Evolutionary conservation across 2,329 filamentous ascomycete genomes (phyloP).

Genomic region (Pyrenophora graminea): DNA sequence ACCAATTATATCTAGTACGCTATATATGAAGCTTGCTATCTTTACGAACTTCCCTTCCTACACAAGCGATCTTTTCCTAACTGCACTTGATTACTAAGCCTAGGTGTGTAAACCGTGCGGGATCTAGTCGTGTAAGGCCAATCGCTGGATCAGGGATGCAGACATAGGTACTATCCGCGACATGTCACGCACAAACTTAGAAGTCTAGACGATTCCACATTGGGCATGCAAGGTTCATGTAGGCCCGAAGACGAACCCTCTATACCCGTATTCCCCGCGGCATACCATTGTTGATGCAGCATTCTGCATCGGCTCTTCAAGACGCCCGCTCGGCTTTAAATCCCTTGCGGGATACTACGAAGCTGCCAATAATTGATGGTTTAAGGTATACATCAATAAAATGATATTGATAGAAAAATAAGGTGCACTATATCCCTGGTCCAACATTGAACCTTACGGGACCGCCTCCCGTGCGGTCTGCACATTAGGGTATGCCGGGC

Average conservation of each 20-base stretch:
- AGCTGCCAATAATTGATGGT: background rate
- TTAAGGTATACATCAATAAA: background rate
- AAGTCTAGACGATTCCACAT: background rate
- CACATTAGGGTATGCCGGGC: too few species aligned
- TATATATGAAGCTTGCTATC: too few species aligned
- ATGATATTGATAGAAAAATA: background rate
- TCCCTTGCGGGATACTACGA: slow-evolving; percentile 1
- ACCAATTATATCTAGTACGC: too few species aligned
- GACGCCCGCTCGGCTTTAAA: background rate
- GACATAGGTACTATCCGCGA: too few species aligned
- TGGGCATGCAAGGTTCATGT: background rate
- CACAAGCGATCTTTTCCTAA: too few species aligned
- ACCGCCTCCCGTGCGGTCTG: background rate
- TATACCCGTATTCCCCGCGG: background rate
- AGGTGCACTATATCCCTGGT: too few species aligned
- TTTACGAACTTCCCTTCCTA: too few species aligned
- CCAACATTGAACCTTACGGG: background rate
- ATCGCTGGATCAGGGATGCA: too few species aligned
- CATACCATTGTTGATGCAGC: background rate
- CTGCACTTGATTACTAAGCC: too few species aligned
- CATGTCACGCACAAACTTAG: too few species aligned
- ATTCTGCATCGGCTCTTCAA: background rate
- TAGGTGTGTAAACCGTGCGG: too few species aligned
- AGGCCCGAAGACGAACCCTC: background rate
- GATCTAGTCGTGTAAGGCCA: too few species aligned